Evolutionary conservation across 768 basidiomycete species (phyloP), one percentile per base, ranked within the genome.

Genomic region (Lyophyllum decastes): DNA sequence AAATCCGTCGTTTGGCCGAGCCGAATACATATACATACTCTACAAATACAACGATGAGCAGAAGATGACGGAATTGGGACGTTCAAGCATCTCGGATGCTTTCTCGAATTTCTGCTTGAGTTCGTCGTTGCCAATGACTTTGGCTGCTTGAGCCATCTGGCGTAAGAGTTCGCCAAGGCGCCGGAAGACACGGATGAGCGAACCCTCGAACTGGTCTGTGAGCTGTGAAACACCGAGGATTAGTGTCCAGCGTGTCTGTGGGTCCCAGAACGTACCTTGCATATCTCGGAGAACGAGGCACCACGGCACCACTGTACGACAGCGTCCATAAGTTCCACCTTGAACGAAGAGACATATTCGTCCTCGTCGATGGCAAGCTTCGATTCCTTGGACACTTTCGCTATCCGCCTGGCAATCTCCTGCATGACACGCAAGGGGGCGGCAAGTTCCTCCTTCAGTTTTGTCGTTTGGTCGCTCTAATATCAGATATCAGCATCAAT

Each of bases 271-370:
- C 81, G 27, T 43, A 92, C 95, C 85, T 97, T 97, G 83, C 92
- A 94, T 55, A 98, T 94, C 24, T 99, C 96, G 0, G 90, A 79
- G 74, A 99, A 99, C 25, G 92, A 93, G 16, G 95, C 92, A 4
- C 97, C 97, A n/a, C 93, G 87, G 76, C 96, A 98, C 97, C 97
- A 99, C 60, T 94, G 91, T 34, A 94, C 82, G 10, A 98, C 97
- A 0, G 92, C 93, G 62, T 98, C 97, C 95, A 98, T 99, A 49
- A 99, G 85, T 68, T 98, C 96, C 19, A 97, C 93, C 74, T 98
- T 98, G 86, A 99, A 99, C 11, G 91, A 94, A 52, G 88, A 81
- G 1, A 99, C 93, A 70, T 99, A 99, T 61, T 96, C 94, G 57
- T 97, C 90, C 72, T 98, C 96, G 53, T 91, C 87, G 46, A 98